Evolutionary conservation across 768 basidiomycete species (phyloP), one percentile per base, ranked within the genome.

Genomic region (Amanita phalloides): DNA sequence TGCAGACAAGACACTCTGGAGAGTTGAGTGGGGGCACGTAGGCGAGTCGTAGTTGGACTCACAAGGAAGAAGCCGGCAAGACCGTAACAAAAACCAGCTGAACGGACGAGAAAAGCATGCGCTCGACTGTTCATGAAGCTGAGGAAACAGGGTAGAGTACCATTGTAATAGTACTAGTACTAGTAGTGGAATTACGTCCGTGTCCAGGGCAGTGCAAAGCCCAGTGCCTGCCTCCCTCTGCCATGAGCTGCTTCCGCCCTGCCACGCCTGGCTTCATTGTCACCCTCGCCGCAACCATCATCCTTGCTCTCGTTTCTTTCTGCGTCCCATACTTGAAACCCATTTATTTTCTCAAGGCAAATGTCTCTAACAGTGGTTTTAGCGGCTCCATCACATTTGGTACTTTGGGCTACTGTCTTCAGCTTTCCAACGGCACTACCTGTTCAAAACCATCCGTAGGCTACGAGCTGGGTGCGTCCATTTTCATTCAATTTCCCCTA

Each of bases 261-360:
- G 93, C 92, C 6, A 95, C 90, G 1, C 91, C 93, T 32, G 94
- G 92, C 38, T 91, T 93, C 61, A 38, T 95, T 47, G 73, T 90
- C 56, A 92, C 89, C 17, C 76, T 90, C 48, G 63, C 73, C n/a
- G 90, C 92, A 0, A 83, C 91, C 6, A 66, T 76, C 53, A 73
- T 95, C 41, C 79, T 98, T 52, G 86, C 85, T 13, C 67, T 95
- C 42, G 93, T 94, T 21, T 84, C 87, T 38, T 95, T 98, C 69
- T 88, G 84, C 50, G 90, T 92, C 7, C 96, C 95, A 0, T 80
- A 82, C 62, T 73, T 96, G 74, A 95, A 90, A 66, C 83, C 85
- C 1, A 70, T 97, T 39, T 93, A 77, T 71, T 95, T 98, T 68
- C 82, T 97, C 61, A 81, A 85, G 63, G 91, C 90, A 1, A 74